phyloP scores from a whole-genome alignment of 352 stramenopile genomes.

The Hyaloperonospora arabidopsidis region DNA sequence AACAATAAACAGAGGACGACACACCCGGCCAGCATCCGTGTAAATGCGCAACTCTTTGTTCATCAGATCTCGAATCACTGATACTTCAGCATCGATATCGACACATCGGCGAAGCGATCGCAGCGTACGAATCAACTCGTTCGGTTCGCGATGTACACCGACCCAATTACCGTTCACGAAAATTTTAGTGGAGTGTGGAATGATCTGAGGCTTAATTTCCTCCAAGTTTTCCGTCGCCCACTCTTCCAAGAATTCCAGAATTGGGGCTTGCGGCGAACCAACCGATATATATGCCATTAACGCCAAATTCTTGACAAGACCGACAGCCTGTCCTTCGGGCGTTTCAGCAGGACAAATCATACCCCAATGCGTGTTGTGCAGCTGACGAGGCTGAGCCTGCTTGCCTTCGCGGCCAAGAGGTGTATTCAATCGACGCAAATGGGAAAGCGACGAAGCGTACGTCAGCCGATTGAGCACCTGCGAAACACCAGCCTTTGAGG shows the following conservation, averaged over 20 bases:
- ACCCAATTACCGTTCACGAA: conserved; percentile 99
- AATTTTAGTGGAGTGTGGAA: conserved; percentile 98
- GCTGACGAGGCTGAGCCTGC: conserved; percentile 96
- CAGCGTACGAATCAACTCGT: conserved; percentile 93
- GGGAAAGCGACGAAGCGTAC: conserved; percentile 97
- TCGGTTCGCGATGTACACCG: conserved; percentile 96
- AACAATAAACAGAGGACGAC: conserved; percentile 98
- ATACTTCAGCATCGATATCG: conserved; percentile 98
- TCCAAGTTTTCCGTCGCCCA: conserved; percentile 97
- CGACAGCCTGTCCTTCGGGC: conserved; percentile 91
- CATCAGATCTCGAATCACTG: conserved; percentile 96
- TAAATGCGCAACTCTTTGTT: conserved; percentile 99
- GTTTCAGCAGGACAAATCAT: conserved; percentile 98
- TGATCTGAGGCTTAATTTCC: conserved; percentile 95
- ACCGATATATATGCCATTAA: conserved; percentile 98
- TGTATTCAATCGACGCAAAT: conserved; percentile 98
- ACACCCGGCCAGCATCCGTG: conserved; percentile 98
- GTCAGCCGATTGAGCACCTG: conserved; percentile 99
- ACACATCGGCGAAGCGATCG: conserved; percentile 91
- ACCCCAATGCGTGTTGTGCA: conserved; percentile 99
- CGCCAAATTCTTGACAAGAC: conserved; percentile 97
- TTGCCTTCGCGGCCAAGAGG: conserved; percentile 98
- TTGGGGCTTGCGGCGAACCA: conserved; percentile 88
- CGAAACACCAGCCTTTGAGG: conserved; percentile 96
- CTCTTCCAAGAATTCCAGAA: conserved; percentile 98